Percentiles rank a stretch among this genome's conserved stretches.
Evolutionary conservation across 352 stramenopile genomes (phyloP).

Genomic region (Phytophthora hibernalis): DNA sequence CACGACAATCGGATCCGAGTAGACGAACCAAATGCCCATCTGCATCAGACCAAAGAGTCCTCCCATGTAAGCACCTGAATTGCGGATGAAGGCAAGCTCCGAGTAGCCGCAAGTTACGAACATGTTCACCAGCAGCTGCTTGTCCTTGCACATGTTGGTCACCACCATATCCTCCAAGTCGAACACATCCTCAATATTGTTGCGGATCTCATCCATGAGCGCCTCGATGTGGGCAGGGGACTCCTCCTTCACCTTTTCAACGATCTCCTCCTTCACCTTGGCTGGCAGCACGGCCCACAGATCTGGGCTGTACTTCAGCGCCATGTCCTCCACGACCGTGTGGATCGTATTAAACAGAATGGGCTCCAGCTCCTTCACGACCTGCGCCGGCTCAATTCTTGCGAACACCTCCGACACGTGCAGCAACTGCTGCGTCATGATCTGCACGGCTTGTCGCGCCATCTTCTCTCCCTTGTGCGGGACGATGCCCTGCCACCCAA

Average conservation of each 20-base stretch:
- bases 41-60: conserved; percentile 90
- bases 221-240: conserved; percentile 90
- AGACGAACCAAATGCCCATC: conserved; percentile 91
- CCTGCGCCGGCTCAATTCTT: conserved; percentile 89
- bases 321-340: conserved; percentile 89
- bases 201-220: conserved; percentile 96
- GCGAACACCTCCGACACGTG: conserved; percentile 93
- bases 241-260: conserved; percentile 96
- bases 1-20: conserved; percentile 80
- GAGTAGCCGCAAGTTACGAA: conserved; percentile 93
- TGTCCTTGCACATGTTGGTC: conserved; percentile 94
- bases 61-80: conserved; percentile 92
- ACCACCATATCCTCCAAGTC: conserved; percentile 97
- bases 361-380: conserved; percentile 94
- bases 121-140: conserved; percentile 96
- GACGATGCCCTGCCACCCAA: conserved; percentile 98
- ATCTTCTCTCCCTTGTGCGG: conserved; percentile 97
- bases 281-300: conserved; percentile 79
- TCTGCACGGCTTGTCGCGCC: conserved; percentile 92
- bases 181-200: conserved; percentile 96
- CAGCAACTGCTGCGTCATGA: conserved; percentile 96
- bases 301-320: conserved; percentile 89
- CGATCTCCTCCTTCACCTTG: conserved; percentile 91
- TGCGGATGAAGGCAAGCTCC: conserved; percentile 92
- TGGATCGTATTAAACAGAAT: conserved; percentile 92